Conservation (phyloP, 164 flowering plant genomes). For the Cinnamomum chago region DNA sequence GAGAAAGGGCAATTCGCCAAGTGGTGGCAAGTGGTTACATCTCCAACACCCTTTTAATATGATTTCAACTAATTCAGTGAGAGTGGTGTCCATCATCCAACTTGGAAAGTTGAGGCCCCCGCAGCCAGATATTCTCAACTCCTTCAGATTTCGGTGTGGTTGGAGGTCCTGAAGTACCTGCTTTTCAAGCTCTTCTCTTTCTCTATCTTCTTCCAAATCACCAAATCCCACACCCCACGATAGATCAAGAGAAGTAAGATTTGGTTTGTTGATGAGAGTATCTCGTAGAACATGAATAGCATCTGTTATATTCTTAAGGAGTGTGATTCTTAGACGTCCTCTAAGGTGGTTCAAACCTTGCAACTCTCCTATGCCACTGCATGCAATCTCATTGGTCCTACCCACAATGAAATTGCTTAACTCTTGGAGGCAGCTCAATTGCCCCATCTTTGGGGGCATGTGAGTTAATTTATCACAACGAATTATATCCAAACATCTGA, state of each 20-base stretch:
- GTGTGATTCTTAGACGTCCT: not conserved
- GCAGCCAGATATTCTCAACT: constrained; percentile 9
- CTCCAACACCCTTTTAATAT: constrained; percentile 2
- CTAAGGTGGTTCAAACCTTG: not conserved
- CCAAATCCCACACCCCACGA: too few relatives aligned
- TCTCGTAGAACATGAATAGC: not conserved
- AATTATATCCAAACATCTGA: not conserved
- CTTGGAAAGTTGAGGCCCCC: constrained; percentile 17
- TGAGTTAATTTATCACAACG: not conserved
- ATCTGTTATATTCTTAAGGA: not conserved
- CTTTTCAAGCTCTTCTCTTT: not conserved
- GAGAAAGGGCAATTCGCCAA: constrained; percentile 22
- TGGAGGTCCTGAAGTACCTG: constrained; percentile 10
- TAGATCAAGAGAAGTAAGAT: not conserved
- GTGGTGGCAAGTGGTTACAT: constrained; percentile 12
- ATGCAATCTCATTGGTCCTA: not conserved
- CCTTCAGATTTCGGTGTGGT: constrained; percentile 19
- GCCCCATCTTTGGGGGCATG: not conserved
- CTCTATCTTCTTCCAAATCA: not conserved
- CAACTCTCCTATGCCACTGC: not conserved
- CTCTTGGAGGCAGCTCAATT: not conserved
- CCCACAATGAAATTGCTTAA: not conserved
- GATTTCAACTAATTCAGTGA: not conserved
- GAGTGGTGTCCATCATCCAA: constrained; percentile 13
- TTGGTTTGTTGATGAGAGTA: not conserved